Evolutionary conservation across 2,329 filamentous ascomycete species (phyloP), one percentile per base, ranked within the genome.

Genomic region (Lachnellula willkommii): DNA sequence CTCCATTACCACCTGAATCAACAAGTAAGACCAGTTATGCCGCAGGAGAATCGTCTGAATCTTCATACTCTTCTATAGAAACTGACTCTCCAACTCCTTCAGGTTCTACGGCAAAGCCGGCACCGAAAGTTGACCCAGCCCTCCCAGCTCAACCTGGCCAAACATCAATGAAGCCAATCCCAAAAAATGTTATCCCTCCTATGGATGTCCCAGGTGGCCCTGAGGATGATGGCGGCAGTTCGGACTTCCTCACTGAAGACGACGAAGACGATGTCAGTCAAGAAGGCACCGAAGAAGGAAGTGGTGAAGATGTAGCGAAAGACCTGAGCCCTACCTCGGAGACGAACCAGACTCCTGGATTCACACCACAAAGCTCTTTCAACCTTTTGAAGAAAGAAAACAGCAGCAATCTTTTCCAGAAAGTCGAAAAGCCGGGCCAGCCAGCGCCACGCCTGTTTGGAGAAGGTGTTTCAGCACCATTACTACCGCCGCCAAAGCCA

Each of bases 231-330:
- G 65, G 61, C n/a, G 60, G 64, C 43, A 61, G 65, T 35, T 66
- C 64, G 14, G 68, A 63, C 15, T 68, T 67, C 43, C 9, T 56
- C 6, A 60, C 60, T 8, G 65, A 72, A 12, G 67, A 66, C 24
- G 73, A 71, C 12, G 74, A 72, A 2, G 68, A 70, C 11, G 75
- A 74, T 6, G 73, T 71, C 15, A 53, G 54, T 4, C 75, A 73
- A 12, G 75, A 75, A 1, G 73, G 75, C 20, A 78, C 78, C 12
- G 77, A 77, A 2, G 77, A 79, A 32, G 74, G 74, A 39, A 77
- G 66, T 58, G 84, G 82, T 24, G 76, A 86, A 49, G 83, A 87
- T 67, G 79, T 87, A 47, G 78, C 78, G n/a, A 82, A 85, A 64
- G 83, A 87, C 50, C 70, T 85, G 12, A 85, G 80, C 62, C 81